Percentiles rank a stretch among this genome's conserved stretches.
phyloP scores from a whole-genome alignment of 495 filamentous ascomycete genomes.

The Lepraria neglecta region DNA sequence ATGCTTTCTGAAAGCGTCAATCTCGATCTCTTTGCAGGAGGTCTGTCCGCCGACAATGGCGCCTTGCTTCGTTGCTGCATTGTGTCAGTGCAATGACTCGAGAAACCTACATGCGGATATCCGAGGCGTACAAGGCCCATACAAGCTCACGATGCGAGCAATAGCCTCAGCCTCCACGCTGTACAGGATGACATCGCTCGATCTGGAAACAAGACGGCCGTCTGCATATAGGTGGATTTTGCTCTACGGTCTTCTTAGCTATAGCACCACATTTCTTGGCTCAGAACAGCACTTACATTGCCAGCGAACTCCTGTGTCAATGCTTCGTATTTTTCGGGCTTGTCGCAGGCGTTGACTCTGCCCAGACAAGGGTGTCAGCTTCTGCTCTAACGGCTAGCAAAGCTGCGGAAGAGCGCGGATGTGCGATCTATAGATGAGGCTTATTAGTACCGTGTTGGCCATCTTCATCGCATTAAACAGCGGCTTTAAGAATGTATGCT shows the following conservation, averaged over 20 bases:
- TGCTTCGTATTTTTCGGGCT: constrained; percentile 70
- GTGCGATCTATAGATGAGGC: neutral
- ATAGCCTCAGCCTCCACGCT: constrained; percentile 91
- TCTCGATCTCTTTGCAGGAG: constrained; percentile 96
- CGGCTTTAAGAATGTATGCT: constrained; percentile 16
- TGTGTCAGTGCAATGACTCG: constrained; percentile 19
- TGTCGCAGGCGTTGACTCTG: constrained; percentile 94
- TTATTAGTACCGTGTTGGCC: neutral
- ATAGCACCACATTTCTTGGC: neutral
- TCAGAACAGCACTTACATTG: constrained; percentile 45
- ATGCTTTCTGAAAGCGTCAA: constrained; percentile 84
- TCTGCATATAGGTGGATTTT: constrained; percentile 77
- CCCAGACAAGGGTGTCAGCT: constrained; percentile 15
- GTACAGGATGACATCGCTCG: constrained; percentile 96
- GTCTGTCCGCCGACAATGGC: constrained; percentile 97
- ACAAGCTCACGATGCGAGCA: constrained; percentile 73
- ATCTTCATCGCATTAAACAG: neutral
- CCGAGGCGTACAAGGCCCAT: constrained; percentile 68
- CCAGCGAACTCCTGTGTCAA: constrained; percentile 70
- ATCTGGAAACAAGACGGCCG: constrained; percentile 89
- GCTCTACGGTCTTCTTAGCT: constrained; percentile 41
- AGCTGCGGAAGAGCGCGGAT: neutral
- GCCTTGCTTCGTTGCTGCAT: constrained; percentile 77
- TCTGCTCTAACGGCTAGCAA: neutral
- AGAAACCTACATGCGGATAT: constrained; percentile 35